These are phyloP conservation scores for Penicillium longicatenatum DNA, from an alignment of 495 filamentous ascomycete genomes.

Conservation along the genomic window DNA sequence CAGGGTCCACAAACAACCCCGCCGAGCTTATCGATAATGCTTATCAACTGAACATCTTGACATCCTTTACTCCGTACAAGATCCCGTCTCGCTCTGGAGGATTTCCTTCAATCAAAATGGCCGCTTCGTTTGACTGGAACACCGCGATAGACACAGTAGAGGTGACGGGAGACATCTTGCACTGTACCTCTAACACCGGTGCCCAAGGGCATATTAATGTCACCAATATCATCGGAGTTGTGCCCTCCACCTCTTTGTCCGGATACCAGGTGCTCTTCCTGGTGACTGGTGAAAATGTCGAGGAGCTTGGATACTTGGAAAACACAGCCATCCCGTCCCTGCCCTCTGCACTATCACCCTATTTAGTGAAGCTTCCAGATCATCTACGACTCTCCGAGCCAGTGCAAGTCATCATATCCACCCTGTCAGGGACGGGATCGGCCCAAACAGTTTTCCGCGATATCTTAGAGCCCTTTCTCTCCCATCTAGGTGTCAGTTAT, in stretches of 20 bases:
- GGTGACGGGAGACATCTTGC: constrained; percentile 14
- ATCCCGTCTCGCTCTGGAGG: neutral
- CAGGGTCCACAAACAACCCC: neutral
- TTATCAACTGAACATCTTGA: neutral
- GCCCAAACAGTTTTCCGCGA: constrained; percentile 58
- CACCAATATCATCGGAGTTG: constrained; percentile 34
- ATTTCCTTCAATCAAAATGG: neutral
- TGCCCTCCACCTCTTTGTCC: constrained; percentile 9
- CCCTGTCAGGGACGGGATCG: constrained; percentile 65
- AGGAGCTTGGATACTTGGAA: constrained; percentile 9
- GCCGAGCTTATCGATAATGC: neutral
- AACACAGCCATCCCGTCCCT: constrained; percentile 20
- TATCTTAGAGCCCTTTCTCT: constrained; percentile 60
- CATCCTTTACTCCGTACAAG: neutral
- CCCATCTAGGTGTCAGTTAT: constrained; percentile 45
- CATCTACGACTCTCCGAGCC: constrained; percentile 27
- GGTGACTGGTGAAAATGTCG: constrained; percentile 2
- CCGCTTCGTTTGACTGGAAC: constrained; percentile 1
- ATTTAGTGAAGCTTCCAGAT: constrained; percentile 23
- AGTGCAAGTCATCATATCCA: constrained; percentile 73
- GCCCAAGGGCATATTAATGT: constrained; percentile 23
- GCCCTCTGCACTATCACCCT: constrained; percentile 21
- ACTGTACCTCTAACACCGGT: constrained; percentile 19
- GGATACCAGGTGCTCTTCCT: constrained; percentile 32
- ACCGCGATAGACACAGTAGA: constrained; percentile 6